Conservation (phyloP, 306 rosid genomes). For the Calophaca sinica region DNA sequence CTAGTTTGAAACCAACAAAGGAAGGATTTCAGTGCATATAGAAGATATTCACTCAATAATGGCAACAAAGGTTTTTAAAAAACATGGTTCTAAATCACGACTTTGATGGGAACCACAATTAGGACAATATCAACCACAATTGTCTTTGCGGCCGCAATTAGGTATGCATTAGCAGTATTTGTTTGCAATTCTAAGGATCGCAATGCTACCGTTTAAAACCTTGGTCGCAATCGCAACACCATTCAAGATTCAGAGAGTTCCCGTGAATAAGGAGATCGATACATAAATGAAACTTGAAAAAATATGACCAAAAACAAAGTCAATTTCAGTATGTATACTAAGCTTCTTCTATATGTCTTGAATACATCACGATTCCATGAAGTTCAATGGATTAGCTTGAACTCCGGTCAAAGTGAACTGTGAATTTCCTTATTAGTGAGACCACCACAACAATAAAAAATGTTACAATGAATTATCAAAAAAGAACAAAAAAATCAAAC, state of each 20-base stretch:
- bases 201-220: too few relatives aligned
- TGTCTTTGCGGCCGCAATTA: too few relatives aligned
- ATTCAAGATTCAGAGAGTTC: not conserved
- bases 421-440: constrained; percentile 43
- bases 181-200: too few relatives aligned
- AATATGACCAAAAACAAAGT: not conserved
- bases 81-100: too few relatives aligned
- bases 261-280: too few relatives aligned
- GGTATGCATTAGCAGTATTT: too few relatives aligned
- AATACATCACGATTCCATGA: not conserved
- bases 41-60: not conserved
- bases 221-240: not conserved
- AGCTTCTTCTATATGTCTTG: not conserved
- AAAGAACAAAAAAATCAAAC: constrained; percentile 51
- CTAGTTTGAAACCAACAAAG: not conserved
- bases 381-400: constrained; percentile 69
- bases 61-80: too few relatives aligned
- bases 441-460: constrained; percentile 9
- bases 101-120: too few relatives aligned
- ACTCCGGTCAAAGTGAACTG: constrained; percentile 50
- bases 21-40: not conserved
- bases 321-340: not conserved
- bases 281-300: not conserved
- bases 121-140: too few relatives aligned
- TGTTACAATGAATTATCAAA: not conserved